phyloP scores from a whole-genome alignment of 2,329 filamentous ascomycete genomes.

The Malbranchea zuffiana region DNA sequence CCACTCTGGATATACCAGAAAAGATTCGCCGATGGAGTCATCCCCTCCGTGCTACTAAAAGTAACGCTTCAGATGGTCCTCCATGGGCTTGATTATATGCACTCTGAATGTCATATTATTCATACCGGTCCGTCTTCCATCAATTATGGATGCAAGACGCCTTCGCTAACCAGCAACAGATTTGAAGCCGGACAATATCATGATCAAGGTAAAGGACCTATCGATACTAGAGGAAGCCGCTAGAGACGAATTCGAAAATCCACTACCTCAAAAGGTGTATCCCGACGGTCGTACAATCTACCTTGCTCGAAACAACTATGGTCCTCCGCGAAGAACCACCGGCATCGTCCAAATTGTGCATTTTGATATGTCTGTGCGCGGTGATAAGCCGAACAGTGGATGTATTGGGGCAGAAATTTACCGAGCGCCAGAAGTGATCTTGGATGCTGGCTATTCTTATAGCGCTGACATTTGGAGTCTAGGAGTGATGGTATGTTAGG shows the following conservation, averaged over 20 bases:
- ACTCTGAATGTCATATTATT: constrained; percentile 33
- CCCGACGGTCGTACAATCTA: constrained; percentile 24
- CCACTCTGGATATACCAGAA: constrained; percentile 24
- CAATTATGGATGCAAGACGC: constrained; percentile 4
- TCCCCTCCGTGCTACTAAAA: constrained; percentile 25
- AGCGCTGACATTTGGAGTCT: constrained; percentile 31
- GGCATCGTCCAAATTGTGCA: constrained; percentile 25
- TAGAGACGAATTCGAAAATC: constrained; percentile 21
- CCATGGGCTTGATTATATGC: constrained; percentile 34
- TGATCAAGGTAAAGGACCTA: constrained; percentile 24
- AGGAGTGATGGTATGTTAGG: constrained; percentile 24
- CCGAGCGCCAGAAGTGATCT: constrained; percentile 28
- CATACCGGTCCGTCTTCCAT: constrained; percentile 28
- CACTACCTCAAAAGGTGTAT: constrained; percentile 23
- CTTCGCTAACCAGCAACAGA: constrained; percentile 19
- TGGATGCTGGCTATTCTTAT: constrained; percentile 26
- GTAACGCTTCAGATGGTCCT: constrained; percentile 29
- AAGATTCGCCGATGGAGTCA: constrained; percentile 19
- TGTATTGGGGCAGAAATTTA: constrained; percentile 35
- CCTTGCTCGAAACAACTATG: constrained; percentile 25
- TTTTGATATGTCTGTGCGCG: constrained; percentile 25
- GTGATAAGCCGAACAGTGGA: constrained; percentile 29
- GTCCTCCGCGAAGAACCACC: constrained; percentile 16
- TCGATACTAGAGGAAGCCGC: constrained; percentile 19
- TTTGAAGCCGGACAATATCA: constrained; percentile 36